Evolutionary conservation across 2,329 filamentous ascomycete species (phyloP).

Genomic region (Epichloe brachyelytri): DNA sequence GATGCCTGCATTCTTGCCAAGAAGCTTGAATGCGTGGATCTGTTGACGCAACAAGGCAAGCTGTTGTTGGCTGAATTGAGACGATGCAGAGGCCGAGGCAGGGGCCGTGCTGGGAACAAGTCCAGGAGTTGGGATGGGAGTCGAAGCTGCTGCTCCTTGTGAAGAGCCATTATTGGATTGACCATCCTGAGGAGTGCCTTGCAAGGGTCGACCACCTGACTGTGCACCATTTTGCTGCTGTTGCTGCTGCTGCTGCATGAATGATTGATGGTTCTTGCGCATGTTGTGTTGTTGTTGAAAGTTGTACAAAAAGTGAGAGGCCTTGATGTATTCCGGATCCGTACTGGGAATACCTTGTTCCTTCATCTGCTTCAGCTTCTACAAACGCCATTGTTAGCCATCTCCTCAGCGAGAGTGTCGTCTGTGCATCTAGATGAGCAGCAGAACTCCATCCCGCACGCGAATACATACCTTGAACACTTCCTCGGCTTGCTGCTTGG

Average conservation of each 20-base stretch:
- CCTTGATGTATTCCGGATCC: slow-evolving; percentile 81
- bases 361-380: slow-evolving; percentile 90
- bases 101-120: slow-evolving; percentile 19
- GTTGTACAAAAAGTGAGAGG: slow-evolving; percentile 58
- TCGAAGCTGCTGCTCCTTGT: slow-evolving; percentile 24
- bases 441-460: not conserved
- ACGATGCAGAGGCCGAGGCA: slow-evolving; percentile 22
- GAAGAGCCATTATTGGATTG: slow-evolving; percentile 19
- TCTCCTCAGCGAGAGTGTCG: not conserved
- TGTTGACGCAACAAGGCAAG: slow-evolving; percentile 68
- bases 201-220: slow-evolving; percentile 25
- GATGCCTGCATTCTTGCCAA: slow-evolving; percentile 77
- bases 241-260: slow-evolving; percentile 25
- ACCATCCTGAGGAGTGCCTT: slow-evolving; percentile 18
- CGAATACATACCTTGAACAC: slow-evolving; percentile 46
- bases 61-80: slow-evolving; percentile 67
- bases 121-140: slow-evolving; percentile 21
- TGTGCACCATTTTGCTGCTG: slow-evolving; percentile 40
- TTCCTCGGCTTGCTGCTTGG: slow-evolving; percentile 66
- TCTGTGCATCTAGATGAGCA: not conserved
- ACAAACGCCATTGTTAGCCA: not conserved
- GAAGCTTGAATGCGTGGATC: slow-evolving; percentile 79
- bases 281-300: slow-evolving; percentile 55
- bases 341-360: slow-evolving; percentile 64
- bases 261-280: slow-evolving; percentile 33